A percentile compares a stretch with the other conserved stretches of the same genome.
These are phyloP conservation scores for Colletotrichum lini DNA, from an alignment of 2,329 filamentous ascomycete genomes.

Conservation along the genomic window DNA sequence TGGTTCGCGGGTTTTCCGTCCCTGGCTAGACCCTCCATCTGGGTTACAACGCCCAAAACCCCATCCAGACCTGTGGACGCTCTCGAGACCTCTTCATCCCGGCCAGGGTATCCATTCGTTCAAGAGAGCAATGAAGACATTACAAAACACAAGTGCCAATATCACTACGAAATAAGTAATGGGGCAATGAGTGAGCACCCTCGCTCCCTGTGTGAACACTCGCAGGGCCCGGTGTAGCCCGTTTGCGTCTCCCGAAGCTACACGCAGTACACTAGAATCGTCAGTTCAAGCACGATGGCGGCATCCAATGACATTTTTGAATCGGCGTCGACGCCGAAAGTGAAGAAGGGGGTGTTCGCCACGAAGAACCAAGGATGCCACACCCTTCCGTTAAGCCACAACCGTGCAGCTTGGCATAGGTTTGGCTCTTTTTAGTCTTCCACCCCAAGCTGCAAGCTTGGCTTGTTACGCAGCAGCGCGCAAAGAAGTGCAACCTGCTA, in stretches of 20 bases:
- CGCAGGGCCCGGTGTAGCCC: background rate
- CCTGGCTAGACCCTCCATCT: conserved; percentile 9
- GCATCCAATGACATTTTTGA: background rate
- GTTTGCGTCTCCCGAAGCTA: background rate
- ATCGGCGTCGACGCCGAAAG: background rate
- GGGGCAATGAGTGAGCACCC: too few relatives aligned
- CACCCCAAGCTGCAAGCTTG: conserved; percentile 6
- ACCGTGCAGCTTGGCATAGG: conserved; percentile 10
- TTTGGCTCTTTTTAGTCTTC: conserved; percentile 7
- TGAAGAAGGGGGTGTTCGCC: too few relatives aligned
- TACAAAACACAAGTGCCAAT: background rate
- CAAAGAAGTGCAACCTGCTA: background rate
- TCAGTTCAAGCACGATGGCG: background rate
- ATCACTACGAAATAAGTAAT: background rate
- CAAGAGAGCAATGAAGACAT: too few relatives aligned
- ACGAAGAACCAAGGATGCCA: background rate
- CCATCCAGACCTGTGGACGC: background rate
- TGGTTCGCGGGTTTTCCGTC: conserved; percentile 6
- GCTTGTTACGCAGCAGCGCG: conserved; percentile 1
- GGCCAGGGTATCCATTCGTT: background rate
- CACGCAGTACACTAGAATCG: background rate
- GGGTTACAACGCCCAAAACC: conserved; percentile 14
- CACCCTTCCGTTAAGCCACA: conserved; percentile 1
- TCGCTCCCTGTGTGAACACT: too few relatives aligned
- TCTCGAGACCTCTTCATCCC: background rate